phyloP scores from a whole-genome alignment of 768 basidiomycete genomes.

The Daedaleopsis sinensis region DNA sequence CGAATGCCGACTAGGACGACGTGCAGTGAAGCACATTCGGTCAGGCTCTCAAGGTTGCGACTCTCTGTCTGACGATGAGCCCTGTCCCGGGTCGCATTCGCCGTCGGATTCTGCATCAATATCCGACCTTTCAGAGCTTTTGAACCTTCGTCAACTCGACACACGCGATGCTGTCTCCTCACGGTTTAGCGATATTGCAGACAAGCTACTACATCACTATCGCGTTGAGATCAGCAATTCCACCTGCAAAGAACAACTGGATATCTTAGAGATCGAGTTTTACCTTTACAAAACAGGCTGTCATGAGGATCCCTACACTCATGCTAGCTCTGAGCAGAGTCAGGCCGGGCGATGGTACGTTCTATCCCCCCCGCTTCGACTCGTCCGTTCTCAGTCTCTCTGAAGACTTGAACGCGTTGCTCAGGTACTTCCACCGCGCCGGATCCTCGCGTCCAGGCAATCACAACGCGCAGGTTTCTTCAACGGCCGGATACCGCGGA shows the following conservation, averaged over 20 bases:
- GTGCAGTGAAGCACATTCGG: no score
- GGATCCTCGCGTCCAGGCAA: conserved; percentile 47
- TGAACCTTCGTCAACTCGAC: conserved; percentile 51
- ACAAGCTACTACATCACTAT: conserved; percentile 50
- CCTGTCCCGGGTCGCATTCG: no score
- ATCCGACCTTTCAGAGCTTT: conserved; percentile 30
- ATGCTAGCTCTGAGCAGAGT: conserved; percentile 69
- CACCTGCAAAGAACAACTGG: conserved; percentile 34
- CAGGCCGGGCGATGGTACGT: conserved; percentile 61
- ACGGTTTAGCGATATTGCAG: conserved; percentile 50
- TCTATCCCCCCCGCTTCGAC: no score
- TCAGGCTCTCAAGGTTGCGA: no score
- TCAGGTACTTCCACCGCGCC: conserved; percentile 81
- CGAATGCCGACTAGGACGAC: no score
- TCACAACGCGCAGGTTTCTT: conserved; percentile 31
- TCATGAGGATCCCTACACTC: conserved; percentile 77
- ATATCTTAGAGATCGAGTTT: conserved; percentile 76
- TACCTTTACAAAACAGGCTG: conserved; percentile 60
- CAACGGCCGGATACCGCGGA: conserved; percentile 53
- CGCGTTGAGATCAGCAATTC: conserved; percentile 39
- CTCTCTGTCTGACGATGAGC: no score
- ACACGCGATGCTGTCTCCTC: conserved; percentile 14
- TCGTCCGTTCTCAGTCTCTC: background rate
- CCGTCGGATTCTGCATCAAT: no score
- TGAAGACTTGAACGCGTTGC: no score